Evolutionary conservation across 23 red algal genomes (phyloP).

Genomic region (Agarophyton chilense): DNA sequence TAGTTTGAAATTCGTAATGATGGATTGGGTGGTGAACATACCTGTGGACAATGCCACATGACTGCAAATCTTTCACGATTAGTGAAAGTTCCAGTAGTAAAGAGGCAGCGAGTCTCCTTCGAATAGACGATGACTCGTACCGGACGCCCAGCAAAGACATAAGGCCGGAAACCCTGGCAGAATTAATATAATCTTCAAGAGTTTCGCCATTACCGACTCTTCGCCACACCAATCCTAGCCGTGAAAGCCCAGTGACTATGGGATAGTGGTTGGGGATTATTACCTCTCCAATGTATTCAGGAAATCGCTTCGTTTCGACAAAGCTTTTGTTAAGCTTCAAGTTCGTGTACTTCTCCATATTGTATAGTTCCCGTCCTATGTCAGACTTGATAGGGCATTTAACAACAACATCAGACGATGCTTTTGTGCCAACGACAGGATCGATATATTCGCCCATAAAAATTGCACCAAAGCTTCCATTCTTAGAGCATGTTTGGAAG

Average conservation of each 20-base stretch:
- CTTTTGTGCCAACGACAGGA: not conserved
- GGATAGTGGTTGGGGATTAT: not conserved
- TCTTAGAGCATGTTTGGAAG: slow-evolving; percentile 13
- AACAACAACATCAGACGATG: slow-evolving; percentile 57
- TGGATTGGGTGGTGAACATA: not conserved
- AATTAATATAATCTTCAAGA: slow-evolving; percentile 72
- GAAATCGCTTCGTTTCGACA: slow-evolving; percentile 11
- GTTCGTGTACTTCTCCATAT: slow-evolving; percentile 84
- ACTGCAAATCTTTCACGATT: slow-evolving; percentile 56
- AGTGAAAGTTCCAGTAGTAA: slow-evolving; percentile 40
- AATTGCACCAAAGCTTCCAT: slow-evolving; percentile 70
- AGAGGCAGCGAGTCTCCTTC: slow-evolving; percentile 42
- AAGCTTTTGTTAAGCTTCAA: slow-evolving; percentile 56
- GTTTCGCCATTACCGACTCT: slow-evolving; percentile 75
- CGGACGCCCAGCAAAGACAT: slow-evolving; percentile 18
- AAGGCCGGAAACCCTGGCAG: slow-evolving; percentile 22
- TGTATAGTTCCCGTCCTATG: slow-evolving; percentile 69
- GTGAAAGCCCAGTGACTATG: slow-evolving; percentile 21
- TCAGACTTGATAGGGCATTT: slow-evolving; percentile 63
- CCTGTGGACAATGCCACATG: slow-evolving; percentile 83
- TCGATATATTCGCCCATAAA: slow-evolving; percentile 60
- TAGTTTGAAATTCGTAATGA: not conserved
- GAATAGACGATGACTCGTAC: not conserved
- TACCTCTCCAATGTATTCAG: slow-evolving; percentile 67
- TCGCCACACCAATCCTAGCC: slow-evolving; percentile 78